Evolutionary conservation across 768 basidiomycete genomes (phyloP).

Genomic region (Collybiopsis luxurians): DNA sequence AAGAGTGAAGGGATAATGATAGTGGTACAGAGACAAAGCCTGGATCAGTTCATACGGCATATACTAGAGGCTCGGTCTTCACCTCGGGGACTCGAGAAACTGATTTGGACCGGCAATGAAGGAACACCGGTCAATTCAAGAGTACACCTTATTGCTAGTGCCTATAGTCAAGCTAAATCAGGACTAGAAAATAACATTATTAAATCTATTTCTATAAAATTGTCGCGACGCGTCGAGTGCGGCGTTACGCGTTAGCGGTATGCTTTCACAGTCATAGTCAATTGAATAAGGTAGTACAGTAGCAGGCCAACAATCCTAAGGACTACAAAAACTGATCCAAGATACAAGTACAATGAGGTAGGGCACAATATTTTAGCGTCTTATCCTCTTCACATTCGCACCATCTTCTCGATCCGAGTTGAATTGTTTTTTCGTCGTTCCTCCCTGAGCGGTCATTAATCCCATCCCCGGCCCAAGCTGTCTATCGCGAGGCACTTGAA

Average conservation of each 20-base stretch:
- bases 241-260: too few relatives aligned
- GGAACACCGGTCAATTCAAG: background rate
- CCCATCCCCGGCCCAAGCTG: slow-evolving; percentile 2
- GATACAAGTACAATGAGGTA: too few relatives aligned
- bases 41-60: too few relatives aligned
- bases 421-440: background rate
- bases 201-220: too few relatives aligned
- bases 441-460: slow-evolving; percentile 6
- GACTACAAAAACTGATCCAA: too few relatives aligned
- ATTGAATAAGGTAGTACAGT: too few relatives aligned
- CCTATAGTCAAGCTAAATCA: too few relatives aligned
- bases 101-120: background rate
- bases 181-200: too few relatives aligned
- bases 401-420: slow-evolving; percentile 2
- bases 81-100: slow-evolving; percentile 4
- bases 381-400: slow-evolving; percentile 7
- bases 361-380: background rate
- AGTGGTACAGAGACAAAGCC: background rate
- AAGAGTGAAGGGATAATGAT: background rate
- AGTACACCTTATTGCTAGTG: too few relatives aligned
- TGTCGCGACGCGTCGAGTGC: too few relatives aligned
- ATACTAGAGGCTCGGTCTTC: background rate
- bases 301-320: too few relatives aligned
- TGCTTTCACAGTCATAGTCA: too few relatives aligned
- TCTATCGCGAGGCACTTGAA: background rate